phyloP scores from a whole-genome alignment of 2,329 filamentous ascomycete genomes.

The Fusarium robinianum region DNA sequence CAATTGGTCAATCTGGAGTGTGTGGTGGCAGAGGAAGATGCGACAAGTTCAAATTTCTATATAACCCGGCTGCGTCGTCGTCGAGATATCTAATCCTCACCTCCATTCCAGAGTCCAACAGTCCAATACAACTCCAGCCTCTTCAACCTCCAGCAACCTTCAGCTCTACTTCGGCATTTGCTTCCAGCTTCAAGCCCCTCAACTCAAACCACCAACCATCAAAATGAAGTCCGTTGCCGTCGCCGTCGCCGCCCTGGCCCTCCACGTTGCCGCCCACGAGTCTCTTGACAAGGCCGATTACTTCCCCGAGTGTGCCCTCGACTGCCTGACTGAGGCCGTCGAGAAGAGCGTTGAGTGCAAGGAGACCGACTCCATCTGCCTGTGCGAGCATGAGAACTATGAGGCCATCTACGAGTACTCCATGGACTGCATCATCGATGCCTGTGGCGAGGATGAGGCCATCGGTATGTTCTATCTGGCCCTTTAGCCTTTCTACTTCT shows the following conservation, averaged over 20 bases:
- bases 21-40: too few species aligned
- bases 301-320: conserved; percentile 6
- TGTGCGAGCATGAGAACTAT: conserved; percentile 7
- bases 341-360: conserved; percentile 16
- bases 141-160: conserved; percentile 3
- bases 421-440: conserved; percentile 5
- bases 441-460: conserved; percentile 4
- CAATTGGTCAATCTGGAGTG: too few species aligned
- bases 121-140: too few species aligned
- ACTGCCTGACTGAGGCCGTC: conserved; percentile 1
- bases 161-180: neutral
- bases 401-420: conserved; percentile 5
- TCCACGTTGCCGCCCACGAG: conserved; percentile 9
- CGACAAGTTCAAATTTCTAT: too few species aligned
- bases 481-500: neutral
- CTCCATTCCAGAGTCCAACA: too few species aligned
- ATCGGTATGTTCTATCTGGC: neutral
- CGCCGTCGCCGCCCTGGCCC: conserved; percentile 17
- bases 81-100: too few species aligned
- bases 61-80: too few species aligned
- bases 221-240: conserved; percentile 27
- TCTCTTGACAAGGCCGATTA: conserved; percentile 5
- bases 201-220: conserved; percentile 8
- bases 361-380: conserved; percentile 1
- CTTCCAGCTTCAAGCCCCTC: too few species aligned